A percentile compares a stretch with the other conserved stretches of the same genome.
These are phyloP conservation scores for Heritiera littoralis DNA, from an alignment of 345 rosid genomes.

Conservation along the genomic window DNA sequence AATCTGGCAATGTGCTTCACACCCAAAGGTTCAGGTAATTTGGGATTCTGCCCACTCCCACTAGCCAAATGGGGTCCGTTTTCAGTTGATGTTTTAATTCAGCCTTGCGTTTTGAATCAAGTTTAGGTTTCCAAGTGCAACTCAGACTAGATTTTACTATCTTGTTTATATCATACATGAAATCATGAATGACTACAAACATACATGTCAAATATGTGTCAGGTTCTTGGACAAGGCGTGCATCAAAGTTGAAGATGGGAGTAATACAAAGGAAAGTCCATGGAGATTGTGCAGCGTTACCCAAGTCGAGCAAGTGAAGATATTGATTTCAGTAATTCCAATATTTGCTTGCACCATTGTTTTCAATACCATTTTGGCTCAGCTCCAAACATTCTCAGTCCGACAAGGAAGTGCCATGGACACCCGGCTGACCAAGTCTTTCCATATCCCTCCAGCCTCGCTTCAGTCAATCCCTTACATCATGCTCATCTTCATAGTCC, in stretches of 20 bases:
- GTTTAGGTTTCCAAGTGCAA: too few relatives aligned
- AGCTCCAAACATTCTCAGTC: slow-evolving; percentile 96
- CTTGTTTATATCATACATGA: too few relatives aligned
- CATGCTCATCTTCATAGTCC: slow-evolving; percentile 74
- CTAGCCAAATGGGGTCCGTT: too few relatives aligned
- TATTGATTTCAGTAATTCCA: slow-evolving; percentile 70
- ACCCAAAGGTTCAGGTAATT: slow-evolving; percentile 70
- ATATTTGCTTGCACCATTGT: slow-evolving; percentile 91
- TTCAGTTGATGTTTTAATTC: too few relatives aligned
- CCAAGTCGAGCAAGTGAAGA: slow-evolving; percentile 92
- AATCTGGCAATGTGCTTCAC: slow-evolving; percentile 41
- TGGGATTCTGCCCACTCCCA: too few relatives aligned
- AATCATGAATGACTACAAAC: too few relatives aligned
- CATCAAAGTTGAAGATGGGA: slow-evolving; percentile 58
- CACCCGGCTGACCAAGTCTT: slow-evolving; percentile 60
- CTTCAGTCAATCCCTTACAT: slow-evolving; percentile 96
- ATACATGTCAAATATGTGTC: background rate
- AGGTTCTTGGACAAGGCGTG: slow-evolving; percentile 96
- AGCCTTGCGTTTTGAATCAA: too few relatives aligned
- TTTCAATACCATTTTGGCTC: slow-evolving; percentile 95
- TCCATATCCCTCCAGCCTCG: slow-evolving; percentile 96
- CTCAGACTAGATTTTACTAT: too few relatives aligned
- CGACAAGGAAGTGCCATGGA: slow-evolving; percentile 91
- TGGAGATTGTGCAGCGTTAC: slow-evolving; percentile 82
- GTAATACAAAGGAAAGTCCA: slow-evolving; percentile 57